Evolutionary conservation across 495 filamentous ascomycete species (phyloP).

Genomic region (Parathielavia appendiculata): DNA sequence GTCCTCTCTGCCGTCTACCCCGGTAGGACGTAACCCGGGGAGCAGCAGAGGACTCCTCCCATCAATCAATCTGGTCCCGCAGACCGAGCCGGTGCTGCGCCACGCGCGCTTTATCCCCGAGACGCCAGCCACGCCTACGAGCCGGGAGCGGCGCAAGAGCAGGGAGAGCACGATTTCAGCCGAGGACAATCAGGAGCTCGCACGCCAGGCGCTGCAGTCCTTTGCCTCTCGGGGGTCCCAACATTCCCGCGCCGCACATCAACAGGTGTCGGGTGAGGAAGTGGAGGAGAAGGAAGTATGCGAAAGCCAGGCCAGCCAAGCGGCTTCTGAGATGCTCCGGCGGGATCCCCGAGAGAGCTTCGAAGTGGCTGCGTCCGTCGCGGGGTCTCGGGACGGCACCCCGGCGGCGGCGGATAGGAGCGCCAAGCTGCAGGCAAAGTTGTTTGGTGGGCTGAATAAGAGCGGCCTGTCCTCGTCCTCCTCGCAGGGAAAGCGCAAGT

Average conservation of each 20-base stretch:
- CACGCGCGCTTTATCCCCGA: constrained; percentile 28
- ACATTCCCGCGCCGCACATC: constrained; percentile 21
- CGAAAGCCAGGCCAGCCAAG: constrained; percentile 50
- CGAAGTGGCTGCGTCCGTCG: constrained; percentile 42
- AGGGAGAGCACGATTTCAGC: constrained; percentile 87
- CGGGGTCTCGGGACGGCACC: constrained; percentile 39
- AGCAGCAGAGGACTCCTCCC: constrained; percentile 44
- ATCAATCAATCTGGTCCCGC: constrained; percentile 54
- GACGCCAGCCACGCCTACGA: constrained; percentile 24
- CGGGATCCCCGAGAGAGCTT: constrained; percentile 49
- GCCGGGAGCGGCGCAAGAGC: constrained; percentile 50
- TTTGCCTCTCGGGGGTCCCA: constrained; percentile 39
- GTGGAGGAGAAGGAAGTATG: constrained; percentile 39
- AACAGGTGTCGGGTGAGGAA: constrained; percentile 17
- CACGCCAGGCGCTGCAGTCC: constrained; percentile 50
- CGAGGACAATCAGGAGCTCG: constrained; percentile 64
- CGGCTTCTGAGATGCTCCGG: constrained; percentile 52
- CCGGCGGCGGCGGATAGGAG: constrained; percentile 41
- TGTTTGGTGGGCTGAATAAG: constrained; percentile 65
- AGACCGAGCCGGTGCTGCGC: constrained; percentile 46
- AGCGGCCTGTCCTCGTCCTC: constrained; percentile 28
- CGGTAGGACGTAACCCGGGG: constrained; percentile 46
- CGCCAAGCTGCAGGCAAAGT: constrained; percentile 56
- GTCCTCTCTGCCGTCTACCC: constrained; percentile 77
- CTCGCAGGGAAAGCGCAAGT: constrained; percentile 53